phyloP scores from a whole-genome alignment of 2,329 filamentous ascomycete genomes.

The Phialocephala subalpina region DNA sequence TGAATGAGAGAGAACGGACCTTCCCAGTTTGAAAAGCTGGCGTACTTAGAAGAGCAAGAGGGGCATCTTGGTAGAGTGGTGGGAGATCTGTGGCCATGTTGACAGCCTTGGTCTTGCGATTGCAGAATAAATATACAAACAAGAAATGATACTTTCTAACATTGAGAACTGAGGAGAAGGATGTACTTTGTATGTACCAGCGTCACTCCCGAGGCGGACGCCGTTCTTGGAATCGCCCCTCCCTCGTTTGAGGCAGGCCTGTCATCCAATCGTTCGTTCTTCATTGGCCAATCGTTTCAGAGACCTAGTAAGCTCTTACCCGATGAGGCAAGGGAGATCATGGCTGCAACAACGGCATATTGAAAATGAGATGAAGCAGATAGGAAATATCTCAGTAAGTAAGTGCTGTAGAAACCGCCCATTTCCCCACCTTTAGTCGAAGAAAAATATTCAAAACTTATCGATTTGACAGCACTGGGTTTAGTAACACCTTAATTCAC shows the following conservation, averaged over 20 bases:
- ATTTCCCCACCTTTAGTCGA: too few species aligned
- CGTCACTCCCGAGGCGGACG: neutral
- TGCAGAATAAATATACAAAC: neutral
- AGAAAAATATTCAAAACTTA: too few species aligned
- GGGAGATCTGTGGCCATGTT: conserved; percentile 8
- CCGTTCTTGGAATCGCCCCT: neutral
- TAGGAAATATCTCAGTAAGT: neutral
- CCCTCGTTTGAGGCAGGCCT: neutral
- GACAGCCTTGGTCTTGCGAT: neutral
- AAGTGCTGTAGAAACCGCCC: too few species aligned
- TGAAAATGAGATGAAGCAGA: neutral
- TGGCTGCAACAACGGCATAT: neutral
- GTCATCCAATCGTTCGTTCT: neutral
- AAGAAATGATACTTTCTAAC: neutral
- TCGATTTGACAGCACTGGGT: too few species aligned
- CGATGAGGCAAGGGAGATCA: neutral
- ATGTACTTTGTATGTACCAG: neutral
- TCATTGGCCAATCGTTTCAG: neutral
- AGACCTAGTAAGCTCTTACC: neutral
- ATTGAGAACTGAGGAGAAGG: too few species aligned
- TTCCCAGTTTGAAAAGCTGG: conserved; percentile 27
- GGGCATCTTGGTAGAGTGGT: conserved; percentile 22
- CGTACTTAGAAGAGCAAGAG: conserved; percentile 20
- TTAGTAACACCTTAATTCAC: too few species aligned
- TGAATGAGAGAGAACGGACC: neutral